These are phyloP conservation scores for Citrullus colocynthis DNA, from an alignment of 306 rosid genomes.

Conservation along the genomic window DNA sequence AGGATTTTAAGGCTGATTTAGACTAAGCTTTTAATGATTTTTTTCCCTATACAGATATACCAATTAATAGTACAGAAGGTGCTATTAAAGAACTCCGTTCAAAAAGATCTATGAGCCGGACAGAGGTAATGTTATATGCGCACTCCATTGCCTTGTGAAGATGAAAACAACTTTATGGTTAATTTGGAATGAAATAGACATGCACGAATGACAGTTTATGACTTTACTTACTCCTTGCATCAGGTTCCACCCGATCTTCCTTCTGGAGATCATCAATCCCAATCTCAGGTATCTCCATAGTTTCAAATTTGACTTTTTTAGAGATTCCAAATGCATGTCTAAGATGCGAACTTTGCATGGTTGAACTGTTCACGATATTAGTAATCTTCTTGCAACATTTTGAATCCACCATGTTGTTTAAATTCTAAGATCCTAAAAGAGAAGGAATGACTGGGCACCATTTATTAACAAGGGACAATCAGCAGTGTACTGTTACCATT, in stretches of 20 bases:
- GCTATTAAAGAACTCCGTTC: conserved; percentile 45
- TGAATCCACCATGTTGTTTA: neutral
- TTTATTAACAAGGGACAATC: neutral
- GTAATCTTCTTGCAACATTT: neutral
- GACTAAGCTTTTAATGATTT: neutral
- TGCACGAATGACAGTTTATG: neutral
- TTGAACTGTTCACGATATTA: neutral
- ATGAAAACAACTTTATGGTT: neutral
- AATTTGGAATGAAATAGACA: neutral
- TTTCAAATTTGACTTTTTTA: neutral
- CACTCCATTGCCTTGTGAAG: neutral
- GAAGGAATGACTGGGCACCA: neutral
- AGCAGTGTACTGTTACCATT: neutral
- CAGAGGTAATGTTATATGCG: conserved; percentile 40
- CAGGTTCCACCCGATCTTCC: conserved; percentile 81
- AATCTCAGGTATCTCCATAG: conserved; percentile 35
- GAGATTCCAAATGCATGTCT: neutral
- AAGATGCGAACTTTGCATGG: neutral
- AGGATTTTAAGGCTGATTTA: neutral
- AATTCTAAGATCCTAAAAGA: neutral
- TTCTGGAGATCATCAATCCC: conserved; percentile 31
- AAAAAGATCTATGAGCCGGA: conserved; percentile 70
- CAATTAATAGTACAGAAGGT: conserved; percentile 48
- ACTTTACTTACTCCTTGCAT: neutral
- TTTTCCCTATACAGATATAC: conserved; percentile 36